Percentiles rank a stretch among this genome's conserved stretches.
Evolutionary conservation across 306 rosid species (phyloP).

Genomic region (Corylus heterophylla): DNA sequence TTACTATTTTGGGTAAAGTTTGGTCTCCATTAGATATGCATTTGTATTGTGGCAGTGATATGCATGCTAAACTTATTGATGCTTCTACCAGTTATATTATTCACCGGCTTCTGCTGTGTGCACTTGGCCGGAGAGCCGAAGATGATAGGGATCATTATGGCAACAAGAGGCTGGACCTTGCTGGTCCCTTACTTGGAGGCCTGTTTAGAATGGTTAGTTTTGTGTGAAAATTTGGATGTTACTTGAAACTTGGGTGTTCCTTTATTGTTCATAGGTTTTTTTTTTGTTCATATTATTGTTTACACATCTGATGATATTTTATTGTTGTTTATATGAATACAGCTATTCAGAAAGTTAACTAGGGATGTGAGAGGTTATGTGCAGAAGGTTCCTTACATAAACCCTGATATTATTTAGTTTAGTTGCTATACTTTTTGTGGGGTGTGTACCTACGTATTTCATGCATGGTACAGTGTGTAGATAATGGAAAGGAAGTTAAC

Average conservation of each 20-base stretch:
- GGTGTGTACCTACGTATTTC: slow-evolving; percentile 21
- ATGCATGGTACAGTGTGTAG: slow-evolving; percentile 77
- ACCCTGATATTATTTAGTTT: slow-evolving; percentile 11
- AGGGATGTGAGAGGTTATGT: slow-evolving; percentile 92
- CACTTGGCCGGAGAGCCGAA: slow-evolving; percentile 94
- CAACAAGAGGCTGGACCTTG: slow-evolving; percentile 95
- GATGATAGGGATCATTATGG: slow-evolving; percentile 99
- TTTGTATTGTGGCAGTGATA: slow-evolving; percentile 6
- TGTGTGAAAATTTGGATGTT: neutral
- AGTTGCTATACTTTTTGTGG: slow-evolving; percentile 14
- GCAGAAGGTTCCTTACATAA: slow-evolving; percentile 70
- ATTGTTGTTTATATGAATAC: slow-evolving; percentile 31
- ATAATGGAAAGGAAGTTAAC: slow-evolving; percentile 96
- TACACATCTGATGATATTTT: slow-evolving; percentile 14
- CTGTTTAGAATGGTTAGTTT: slow-evolving; percentile 85
- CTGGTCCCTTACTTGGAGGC: slow-evolving; percentile 98
- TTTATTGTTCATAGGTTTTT: neutral
- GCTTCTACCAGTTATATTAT: slow-evolving; percentile 69
- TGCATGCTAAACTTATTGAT: slow-evolving; percentile 29
- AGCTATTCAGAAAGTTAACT: slow-evolving; percentile 97
- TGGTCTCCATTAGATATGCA: slow-evolving; percentile 2
- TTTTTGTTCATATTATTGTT: neutral
- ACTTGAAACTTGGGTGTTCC: neutral
- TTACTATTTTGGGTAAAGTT: slow-evolving; percentile 83
- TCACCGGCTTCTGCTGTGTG: slow-evolving; percentile 93